Base-by-base conservation (phyloP, 768 basidiomycete species). In the Xerocomellus intermedius region DNA sequence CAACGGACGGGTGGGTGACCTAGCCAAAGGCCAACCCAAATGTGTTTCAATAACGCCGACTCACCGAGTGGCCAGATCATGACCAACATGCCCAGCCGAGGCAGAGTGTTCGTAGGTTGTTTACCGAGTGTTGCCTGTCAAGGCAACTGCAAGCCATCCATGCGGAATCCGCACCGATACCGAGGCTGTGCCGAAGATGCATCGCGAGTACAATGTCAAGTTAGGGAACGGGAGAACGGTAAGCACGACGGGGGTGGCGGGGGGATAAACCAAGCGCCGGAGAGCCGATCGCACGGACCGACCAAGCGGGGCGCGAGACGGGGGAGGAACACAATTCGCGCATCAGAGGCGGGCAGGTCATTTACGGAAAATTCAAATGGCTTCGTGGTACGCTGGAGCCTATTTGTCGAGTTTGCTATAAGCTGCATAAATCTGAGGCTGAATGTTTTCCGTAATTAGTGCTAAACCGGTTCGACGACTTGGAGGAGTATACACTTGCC, bases 181-280 rank as follows among this genome's bases (percentile, higher is more conserved):
- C 87, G 21, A 89, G 70, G 1, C 87, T 86, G 6, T 86, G 87
- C 30, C 86, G 79, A 45, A 89, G 77, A 69, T 90, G 88, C 86
- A 90, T 85, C 42, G 86, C 86, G 7, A 91, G 79, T 17, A 85
- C 88, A 43, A 87, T 77, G 62, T 90, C 88, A 30, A 79, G 64
- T 59, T 74, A 74, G 22, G 74, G 68, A 37, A 85, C 70, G 13
- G 78, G 77, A 21, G 79, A 77, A 47, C 74, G 62, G 71, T 75
- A 56, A 56, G 66, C 61, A 43, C 64, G 66, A 54, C 55, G 63
- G 44, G 67, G 47, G 44, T 61, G 59, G 58, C 5, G 47, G 45
- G 8, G 51, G 32, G 61, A 39, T 39, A 66, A 36, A 42, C 61
- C 66, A 7, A 72, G 59, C 13, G 45, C 33, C 5, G 64, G 61